Evolutionary conservation across 331 rosid genomes (phyloP).

Genomic region (Malus hybrid): DNA sequence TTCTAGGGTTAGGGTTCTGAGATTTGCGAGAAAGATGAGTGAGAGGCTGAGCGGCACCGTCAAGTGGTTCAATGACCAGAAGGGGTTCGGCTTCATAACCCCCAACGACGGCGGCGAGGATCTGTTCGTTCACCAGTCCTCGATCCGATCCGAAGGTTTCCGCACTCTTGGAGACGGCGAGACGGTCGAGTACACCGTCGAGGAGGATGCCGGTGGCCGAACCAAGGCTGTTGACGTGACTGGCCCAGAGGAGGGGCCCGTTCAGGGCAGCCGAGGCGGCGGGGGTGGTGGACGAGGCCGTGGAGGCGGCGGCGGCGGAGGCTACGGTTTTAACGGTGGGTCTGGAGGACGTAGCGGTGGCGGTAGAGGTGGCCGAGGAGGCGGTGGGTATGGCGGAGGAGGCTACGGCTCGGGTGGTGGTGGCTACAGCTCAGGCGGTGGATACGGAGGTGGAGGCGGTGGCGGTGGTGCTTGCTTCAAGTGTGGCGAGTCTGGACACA

Average conservation of each 20-base stretch:
- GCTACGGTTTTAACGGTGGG: conserved; percentile 26
- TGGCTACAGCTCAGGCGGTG: conserved; percentile 1
- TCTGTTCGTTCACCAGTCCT: conserved; percentile 72
- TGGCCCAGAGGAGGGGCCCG: conserved; percentile 45
- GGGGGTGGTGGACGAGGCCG: conserved; percentile 22
- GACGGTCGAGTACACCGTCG: conserved; percentile 60
- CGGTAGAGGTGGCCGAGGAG: conserved; percentile 5
- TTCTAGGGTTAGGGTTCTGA: neutral
- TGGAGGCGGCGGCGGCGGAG: conserved; percentile 28
- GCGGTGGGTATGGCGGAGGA: conserved; percentile 13
- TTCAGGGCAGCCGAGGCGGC: conserved; percentile 48
- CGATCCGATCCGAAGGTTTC: conserved; percentile 68
- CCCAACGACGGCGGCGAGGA: conserved; percentile 71
- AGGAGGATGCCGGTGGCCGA: conserved; percentile 51
- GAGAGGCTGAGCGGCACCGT: conserved; percentile 55
- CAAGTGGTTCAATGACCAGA: conserved; percentile 83
- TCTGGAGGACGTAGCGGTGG: conserved; percentile 34
- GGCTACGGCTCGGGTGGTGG: conserved; percentile 16
- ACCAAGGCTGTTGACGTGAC: conserved; percentile 82
- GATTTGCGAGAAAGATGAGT: conserved; percentile 32
- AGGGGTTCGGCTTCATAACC: conserved; percentile 86
- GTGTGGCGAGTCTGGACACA: conserved; percentile 75
- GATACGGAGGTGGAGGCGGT: conserved; percentile 17
- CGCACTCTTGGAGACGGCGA: conserved; percentile 76
- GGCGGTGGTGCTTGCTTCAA: conserved; percentile 50